Percentiles rank a stretch among this genome's conserved stretches.
These are phyloP conservation scores for Irpex sp. DNA, from an alignment of 1,284 basidiomycete species.

Conservation along the genomic window DNA sequence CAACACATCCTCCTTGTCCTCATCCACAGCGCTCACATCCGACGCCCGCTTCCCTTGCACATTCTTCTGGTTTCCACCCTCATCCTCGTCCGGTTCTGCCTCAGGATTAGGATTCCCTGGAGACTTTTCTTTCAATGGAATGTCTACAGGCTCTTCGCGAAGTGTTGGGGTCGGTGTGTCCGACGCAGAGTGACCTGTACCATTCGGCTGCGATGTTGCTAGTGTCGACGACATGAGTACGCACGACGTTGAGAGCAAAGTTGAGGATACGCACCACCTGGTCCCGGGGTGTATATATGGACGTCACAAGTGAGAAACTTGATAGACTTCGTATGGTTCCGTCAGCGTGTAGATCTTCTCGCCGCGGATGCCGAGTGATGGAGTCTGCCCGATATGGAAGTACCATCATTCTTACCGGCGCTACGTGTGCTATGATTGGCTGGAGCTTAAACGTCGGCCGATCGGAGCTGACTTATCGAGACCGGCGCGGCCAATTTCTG, in stretches of 20 bases:
- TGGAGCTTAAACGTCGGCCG: neutral
- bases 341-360: neutral
- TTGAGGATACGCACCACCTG: neutral
- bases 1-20: constrained; percentile 14
- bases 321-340: neutral
- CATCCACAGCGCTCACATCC: neutral
- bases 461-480: neutral
- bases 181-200: neutral
- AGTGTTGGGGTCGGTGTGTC: constrained; percentile 6
- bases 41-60: neutral
- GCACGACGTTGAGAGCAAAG: neutral
- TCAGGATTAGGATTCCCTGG: constrained; percentile 7
- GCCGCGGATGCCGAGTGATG: neutral
- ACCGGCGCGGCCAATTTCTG: neutral
- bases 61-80: neutral
- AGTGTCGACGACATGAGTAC: neutral
- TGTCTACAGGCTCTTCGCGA: constrained; percentile 7
- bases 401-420: neutral
- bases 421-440: neutral
- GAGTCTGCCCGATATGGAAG: neutral
- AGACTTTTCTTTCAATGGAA: constrained; percentile 9
- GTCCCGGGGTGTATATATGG: neutral
- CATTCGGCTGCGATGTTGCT: neutral
- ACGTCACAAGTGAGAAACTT: neutral
- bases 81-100: neutral